These are phyloP conservation scores for Blastocrithidia nonstop DNA, from an alignment of 208 protist species.

Conservation along the genomic window DNA sequence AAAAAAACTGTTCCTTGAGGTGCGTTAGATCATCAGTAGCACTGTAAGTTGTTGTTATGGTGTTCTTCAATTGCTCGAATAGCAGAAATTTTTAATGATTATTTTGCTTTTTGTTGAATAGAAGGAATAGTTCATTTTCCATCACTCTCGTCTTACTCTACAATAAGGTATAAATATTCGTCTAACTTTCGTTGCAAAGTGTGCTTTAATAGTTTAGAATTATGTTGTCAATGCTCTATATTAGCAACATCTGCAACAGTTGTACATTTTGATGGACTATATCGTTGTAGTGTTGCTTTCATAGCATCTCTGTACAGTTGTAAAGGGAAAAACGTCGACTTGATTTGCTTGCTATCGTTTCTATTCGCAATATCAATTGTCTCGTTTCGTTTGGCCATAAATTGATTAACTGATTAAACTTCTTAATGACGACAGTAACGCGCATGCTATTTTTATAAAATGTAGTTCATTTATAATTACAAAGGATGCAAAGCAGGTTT, in stretches of 20 bases:
- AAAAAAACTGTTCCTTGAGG: conserved; percentile 44
- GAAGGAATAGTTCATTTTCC: conserved; percentile 64
- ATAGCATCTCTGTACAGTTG: conserved; percentile 76
- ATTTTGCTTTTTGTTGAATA: conserved; percentile 11
- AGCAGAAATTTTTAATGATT: conserved; percentile 63
- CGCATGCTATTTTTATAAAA: conserved; percentile 69
- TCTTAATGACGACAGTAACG: conserved; percentile 63
- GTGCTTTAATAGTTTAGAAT: conserved; percentile 27
- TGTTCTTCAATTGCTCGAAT: conserved; percentile 38
- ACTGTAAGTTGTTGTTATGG: conserved; percentile 35
- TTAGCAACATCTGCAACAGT: conserved; percentile 29
- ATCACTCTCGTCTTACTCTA: conserved; percentile 21
- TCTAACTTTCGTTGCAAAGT: conserved; percentile 61
- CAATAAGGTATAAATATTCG: conserved; percentile 68
- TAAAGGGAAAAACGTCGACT: conserved; percentile 59
- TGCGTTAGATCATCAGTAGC: conserved; percentile 69
- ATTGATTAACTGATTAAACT: conserved; percentile 51
- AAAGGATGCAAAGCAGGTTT: conserved; percentile 59
- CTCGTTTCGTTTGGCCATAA: conserved; percentile 42
- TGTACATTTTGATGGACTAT: conserved; percentile 36
- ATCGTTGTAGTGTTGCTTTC: conserved; percentile 58
- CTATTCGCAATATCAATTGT: conserved; percentile 52
- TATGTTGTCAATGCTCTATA: conserved; percentile 9
- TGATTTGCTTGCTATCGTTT: conserved; percentile 43
- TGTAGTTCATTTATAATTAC: conserved; percentile 48